Evolutionary conservation across 805 yeast species (phyloP).

Genomic region (Clavispora fructus): DNA sequence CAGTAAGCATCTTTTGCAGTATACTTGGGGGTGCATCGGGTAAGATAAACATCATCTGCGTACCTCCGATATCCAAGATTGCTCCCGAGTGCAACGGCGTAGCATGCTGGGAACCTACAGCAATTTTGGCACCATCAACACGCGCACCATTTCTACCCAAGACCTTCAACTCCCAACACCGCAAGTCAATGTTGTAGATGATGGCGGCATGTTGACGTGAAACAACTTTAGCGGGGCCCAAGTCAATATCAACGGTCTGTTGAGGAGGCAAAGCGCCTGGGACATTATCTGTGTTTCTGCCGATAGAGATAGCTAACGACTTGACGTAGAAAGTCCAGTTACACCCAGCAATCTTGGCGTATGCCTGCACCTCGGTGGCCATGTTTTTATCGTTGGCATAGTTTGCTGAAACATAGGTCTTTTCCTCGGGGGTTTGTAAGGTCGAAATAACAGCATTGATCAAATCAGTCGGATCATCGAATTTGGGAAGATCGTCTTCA

Average conservation of each 20-base stretch:
- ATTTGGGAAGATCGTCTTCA: constrained; percentile 28
- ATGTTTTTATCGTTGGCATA: constrained; percentile 70
- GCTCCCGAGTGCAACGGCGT: constrained; percentile 79
- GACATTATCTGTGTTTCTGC: constrained; percentile 64
- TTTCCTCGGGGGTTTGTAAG: constrained; percentile 64
- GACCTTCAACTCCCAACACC: constrained; percentile 83
- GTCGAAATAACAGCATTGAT: constrained; percentile 71
- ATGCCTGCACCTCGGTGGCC: constrained; percentile 88
- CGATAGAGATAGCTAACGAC: constrained; percentile 67
- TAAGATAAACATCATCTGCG: constrained; percentile 97
- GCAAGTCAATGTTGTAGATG: constrained; percentile 63
- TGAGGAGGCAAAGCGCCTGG: constrained; percentile 9
- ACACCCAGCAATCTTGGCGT: constrained; percentile 90
- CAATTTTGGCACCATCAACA: constrained; percentile 64
- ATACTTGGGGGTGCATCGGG: constrained; percentile 83
- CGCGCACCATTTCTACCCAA: constrained; percentile 91
- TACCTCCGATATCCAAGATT: constrained; percentile 89
- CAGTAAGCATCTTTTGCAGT: constrained; percentile 41
- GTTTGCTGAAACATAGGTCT: constrained; percentile 65
- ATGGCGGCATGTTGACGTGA: constrained; percentile 86
- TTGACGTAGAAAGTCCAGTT: constrained; percentile 95
- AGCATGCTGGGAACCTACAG: constrained; percentile 44
- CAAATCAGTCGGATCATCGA: constrained; percentile 58
- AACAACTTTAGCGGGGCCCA: constrained; percentile 97
- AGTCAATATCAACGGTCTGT: constrained; percentile 66